These are phyloP conservation scores for Dalbergia cultrata DNA, from an alignment of 306 rosid genomes.

Conservation along the genomic window DNA sequence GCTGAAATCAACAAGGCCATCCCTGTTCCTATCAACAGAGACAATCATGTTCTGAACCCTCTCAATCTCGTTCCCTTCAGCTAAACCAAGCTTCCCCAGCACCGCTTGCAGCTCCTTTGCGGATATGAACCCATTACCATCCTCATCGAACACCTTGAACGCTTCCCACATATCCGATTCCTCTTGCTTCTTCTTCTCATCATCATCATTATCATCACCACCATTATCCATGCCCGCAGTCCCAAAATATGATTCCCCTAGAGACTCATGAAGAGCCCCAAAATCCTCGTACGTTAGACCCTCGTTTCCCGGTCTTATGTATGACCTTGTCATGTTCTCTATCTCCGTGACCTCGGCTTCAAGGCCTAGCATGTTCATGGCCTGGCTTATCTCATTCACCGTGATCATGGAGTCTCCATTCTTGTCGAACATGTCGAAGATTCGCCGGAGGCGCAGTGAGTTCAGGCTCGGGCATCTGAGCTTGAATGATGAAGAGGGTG, in stretches of 20 bases:
- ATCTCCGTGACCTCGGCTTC: conserved; percentile 63
- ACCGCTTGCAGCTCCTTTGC: conserved; percentile 82
- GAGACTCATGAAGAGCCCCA: conserved; percentile 60
- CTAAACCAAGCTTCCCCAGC: conserved; percentile 71
- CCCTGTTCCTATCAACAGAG: conserved; percentile 76
- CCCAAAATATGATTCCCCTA: conserved; percentile 68
- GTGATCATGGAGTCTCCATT: conserved; percentile 70
- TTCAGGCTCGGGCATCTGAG: conserved; percentile 71
- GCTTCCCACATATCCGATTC: conserved; percentile 82
- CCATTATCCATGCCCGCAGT: neutral
- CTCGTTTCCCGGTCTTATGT: conserved; percentile 56
- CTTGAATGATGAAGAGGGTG: conserved; percentile 58
- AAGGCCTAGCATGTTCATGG: conserved; percentile 65
- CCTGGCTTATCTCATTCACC: conserved; percentile 64
- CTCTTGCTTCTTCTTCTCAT: conserved; percentile 43
- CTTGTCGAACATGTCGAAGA: conserved; percentile 81
- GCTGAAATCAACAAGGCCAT: conserved; percentile 81
- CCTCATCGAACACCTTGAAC: conserved; percentile 87
- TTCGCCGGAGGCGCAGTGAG: conserved; percentile 72
- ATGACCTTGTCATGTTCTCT: conserved; percentile 50
- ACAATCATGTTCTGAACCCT: conserved; percentile 74
- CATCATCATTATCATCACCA: neutral
- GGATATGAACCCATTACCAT: conserved; percentile 86
- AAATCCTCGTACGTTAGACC: conserved; percentile 79
- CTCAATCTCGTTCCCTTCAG: conserved; percentile 70